Base-by-base conservation (phyloP, 2,329 filamentous ascomycete genomes). In the Coniochaeta hoffmannii region DNA sequence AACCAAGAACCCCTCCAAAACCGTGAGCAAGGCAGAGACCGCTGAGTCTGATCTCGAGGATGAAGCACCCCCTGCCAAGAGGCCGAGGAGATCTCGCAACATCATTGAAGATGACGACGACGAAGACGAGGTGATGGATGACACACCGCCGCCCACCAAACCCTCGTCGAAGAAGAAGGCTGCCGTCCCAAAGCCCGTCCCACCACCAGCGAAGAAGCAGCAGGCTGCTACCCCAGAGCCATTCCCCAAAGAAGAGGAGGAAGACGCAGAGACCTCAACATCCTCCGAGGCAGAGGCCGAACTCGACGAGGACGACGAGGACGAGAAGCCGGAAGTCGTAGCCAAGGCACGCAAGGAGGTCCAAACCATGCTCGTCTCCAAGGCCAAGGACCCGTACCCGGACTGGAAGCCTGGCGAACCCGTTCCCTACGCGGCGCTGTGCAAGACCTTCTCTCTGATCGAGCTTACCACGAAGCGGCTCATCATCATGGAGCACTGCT, bases 391-490 rank as follows among this genome's bases (percentile, higher is more conserved):
- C 64, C 85, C 88, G n/a, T 97, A 93, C 70, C 92, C 92, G 0
- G 93, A 99, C 71, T 99, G 94, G 94, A 88, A 90, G 68, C 76
- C 88, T 50, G 92, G 92, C 50, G 82, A 88, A 50, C 90, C 93
- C 11, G 92, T 97, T 1, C 94, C 94, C 0, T 99, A 97, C 65
- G 93, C 91, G 26, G 94, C 94, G 12, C 80, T 99, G 8, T 97
- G 94, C 71, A 90, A 85, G 11, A 97, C 94, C 0, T 97, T 97
- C 65, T 97, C 92, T 1, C 83, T 96, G 32, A 86, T 97, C 54
- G 94, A 99, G 73, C 86, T 96, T 78, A 99, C 93, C 0, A 90
- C 89, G 6, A 97, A 97, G 69, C 84, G 94, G 55, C 73, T 99
- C 44, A 79, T 91, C 58, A 99, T 99, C 59, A 82, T 88, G 62